Base-by-base conservation (phyloP, 768 basidiomycete genomes). In the Royoungia palumana region DNA sequence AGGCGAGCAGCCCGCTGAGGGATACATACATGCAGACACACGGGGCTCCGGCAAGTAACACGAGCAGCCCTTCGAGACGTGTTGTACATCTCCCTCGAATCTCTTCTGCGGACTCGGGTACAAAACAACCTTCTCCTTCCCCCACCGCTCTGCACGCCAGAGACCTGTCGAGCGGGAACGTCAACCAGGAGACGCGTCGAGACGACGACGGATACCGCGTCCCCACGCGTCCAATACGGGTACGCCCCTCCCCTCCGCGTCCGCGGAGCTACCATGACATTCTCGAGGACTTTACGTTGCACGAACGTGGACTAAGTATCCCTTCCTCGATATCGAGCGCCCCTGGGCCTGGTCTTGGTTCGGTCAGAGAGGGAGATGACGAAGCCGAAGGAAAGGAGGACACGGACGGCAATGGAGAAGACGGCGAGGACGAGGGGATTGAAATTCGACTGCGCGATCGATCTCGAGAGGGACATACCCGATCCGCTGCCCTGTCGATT, bases 201-300 rank as follows among this genome's bases (percentile, higher is more conserved):
- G 57, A 51, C 6, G 58, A 49, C 2, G 16, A 28, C 32, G 32
- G 16, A 32, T 16, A 32, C 32, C 30, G 14, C 11, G 5, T 43
- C 6, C 40, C 41, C 8, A 53, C 57, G 0, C 57, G 60, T 42
- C 61, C 63, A 0, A 60, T 70, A 11, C 57, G 67, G 14, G 57
- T 72, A 14, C 66, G 73, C 17, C 53, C 66, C 21, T 65, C 64
- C 43, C 46, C 68, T 2, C 50, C 67, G 17, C 75, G 83, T 8
- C 78, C 84, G 14, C 70, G 78, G 60, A 87, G 85, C 55, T 86
- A 82, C 59, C 73, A 82, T 53, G 80, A 85, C 55, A 78, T 87
- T 44, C 64, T 85, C 44, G 82, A 82, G 38, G 84, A 84, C 52
- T 85, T 87, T 54, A 70, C 72, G 51, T 58, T 70, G 36, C 70